These are phyloP conservation scores for Kwoniella shivajii DNA, from an alignment of 1,284 basidiomycete genomes.

Conservation along the genomic window DNA sequence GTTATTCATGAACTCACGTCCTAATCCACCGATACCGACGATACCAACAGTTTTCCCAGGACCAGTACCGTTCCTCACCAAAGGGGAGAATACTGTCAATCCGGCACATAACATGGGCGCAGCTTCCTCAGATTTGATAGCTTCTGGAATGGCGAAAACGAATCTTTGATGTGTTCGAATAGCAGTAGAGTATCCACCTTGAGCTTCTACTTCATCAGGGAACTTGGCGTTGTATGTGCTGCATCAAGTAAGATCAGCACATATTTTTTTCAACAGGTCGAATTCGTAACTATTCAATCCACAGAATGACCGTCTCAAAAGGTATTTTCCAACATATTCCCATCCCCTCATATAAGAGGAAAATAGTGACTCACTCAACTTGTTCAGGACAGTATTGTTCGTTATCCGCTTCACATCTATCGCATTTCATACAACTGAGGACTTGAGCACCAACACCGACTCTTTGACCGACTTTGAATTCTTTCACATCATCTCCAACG, in stretches of 20 bases:
- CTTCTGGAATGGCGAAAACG: conserved; percentile 69
- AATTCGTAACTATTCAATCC: too few relatives aligned
- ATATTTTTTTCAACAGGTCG: neutral
- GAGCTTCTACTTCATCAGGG: conserved; percentile 60
- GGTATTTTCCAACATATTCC: too few relatives aligned
- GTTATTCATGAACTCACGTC: conserved; percentile 50
- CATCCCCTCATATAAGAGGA: neutral
- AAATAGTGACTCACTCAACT: conserved; percentile 39
- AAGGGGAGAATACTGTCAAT: conserved; percentile 67
- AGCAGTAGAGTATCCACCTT: conserved; percentile 65
- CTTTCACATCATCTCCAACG: conserved; percentile 53
- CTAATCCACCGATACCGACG: conserved; percentile 65
- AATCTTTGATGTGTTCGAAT: conserved; percentile 69
- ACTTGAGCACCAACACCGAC: conserved; percentile 59
- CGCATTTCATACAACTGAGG: conserved; percentile 56
- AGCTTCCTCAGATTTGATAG: conserved; percentile 60
- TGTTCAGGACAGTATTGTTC: conserved; percentile 48
- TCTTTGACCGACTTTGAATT: conserved; percentile 56
- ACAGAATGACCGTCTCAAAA: too few relatives aligned
- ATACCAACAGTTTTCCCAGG: conserved; percentile 69
- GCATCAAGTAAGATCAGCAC: neutral
- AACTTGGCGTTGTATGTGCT: conserved; percentile 41
- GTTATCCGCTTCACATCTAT: conserved; percentile 50
- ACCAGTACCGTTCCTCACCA: conserved; percentile 64
- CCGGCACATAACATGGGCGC: conserved; percentile 65